These are phyloP conservation scores for Salix brachista DNA, from an alignment of 345 rosid genomes.

Conservation along the genomic window DNA sequence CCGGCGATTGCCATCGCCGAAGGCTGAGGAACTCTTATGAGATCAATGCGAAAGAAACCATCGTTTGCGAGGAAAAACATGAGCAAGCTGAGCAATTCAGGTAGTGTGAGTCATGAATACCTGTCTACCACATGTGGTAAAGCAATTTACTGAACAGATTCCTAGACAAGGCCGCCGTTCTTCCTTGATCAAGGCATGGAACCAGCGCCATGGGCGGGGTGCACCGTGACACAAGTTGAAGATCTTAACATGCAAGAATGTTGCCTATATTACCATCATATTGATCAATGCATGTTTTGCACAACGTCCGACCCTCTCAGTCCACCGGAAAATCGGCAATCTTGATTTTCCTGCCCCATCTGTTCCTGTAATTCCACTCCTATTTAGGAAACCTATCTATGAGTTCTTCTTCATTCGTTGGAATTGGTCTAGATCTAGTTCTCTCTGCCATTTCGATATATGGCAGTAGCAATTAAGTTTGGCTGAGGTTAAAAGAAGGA, in stretches of 20 bases:
- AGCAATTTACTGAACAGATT: constrained; percentile 21
- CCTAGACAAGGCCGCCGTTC: constrained; percentile 38
- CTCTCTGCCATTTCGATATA: constrained; percentile 18
- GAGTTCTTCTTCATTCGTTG: constrained; percentile 21
- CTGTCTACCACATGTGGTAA: background rate
- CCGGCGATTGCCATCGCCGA: constrained; percentile 32
- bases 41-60: constrained; percentile 26
- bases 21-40: constrained; percentile 34
- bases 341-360: constrained; percentile 17
- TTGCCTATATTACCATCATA: constrained; percentile 32
- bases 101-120: constrained; percentile 13
- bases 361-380: constrained; percentile 13
- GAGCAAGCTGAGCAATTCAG: constrained; percentile 49
- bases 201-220: constrained; percentile 23
- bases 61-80: constrained; percentile 12
- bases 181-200: constrained; percentile 5
- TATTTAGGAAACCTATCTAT: constrained; percentile 23
- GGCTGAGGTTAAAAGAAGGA: constrained; percentile 18
- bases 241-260: constrained; percentile 42
- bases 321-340: background rate
- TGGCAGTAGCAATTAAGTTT: constrained; percentile 17
- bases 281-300: constrained; percentile 22
- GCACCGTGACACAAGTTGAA: constrained; percentile 50
- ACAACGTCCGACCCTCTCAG: constrained; percentile 20
- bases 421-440: constrained; percentile 16